Evolutionary conservation across 345 rosid genomes (phyloP).

Genomic region (Arabis alpina): DNA sequence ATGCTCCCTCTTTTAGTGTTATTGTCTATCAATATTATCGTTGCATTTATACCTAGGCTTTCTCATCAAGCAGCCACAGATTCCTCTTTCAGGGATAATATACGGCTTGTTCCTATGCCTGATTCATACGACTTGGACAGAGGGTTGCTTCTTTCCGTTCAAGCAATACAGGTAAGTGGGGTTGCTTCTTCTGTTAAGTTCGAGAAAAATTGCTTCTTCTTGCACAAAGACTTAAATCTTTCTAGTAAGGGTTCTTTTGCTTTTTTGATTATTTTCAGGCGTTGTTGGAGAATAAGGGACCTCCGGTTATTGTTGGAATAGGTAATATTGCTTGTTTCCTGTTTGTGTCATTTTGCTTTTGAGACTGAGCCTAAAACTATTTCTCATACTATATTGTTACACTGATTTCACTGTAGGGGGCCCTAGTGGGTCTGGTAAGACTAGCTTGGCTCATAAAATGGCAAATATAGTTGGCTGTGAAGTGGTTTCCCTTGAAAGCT

Average conservation of each 20-base stretch:
- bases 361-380: background rate
- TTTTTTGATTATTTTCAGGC: constrained; percentile 62
- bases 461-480: constrained; percentile 99
- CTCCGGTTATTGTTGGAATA: constrained; percentile 91
- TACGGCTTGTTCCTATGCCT: constrained; percentile 93
- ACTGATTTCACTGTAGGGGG: constrained; percentile 70
- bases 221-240: constrained; percentile 17
- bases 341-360: constrained; percentile 2
- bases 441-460: constrained; percentile 99
- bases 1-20: background rate
- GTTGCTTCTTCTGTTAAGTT: constrained; percentile 2
- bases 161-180: constrained; percentile 87
- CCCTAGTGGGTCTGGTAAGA: constrained; percentile 99
- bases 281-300: constrained; percentile 89
- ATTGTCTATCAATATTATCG: constrained; percentile 28
- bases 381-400: constrained; percentile 2
- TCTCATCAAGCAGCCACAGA: constrained; percentile 98
- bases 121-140: constrained; percentile 97
- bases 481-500: constrained; percentile 98
- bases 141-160: constrained; percentile 98
- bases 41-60: constrained; percentile 56
- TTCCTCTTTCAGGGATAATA: constrained; percentile 91
- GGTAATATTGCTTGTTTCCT: constrained; percentile 55
- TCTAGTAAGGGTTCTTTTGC: constrained; percentile 25
- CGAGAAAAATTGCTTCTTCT: constrained; percentile 11